Evolutionary conservation across 306 rosid species (phyloP).

Genomic region (Psophocarpus tetragonolobus): DNA sequence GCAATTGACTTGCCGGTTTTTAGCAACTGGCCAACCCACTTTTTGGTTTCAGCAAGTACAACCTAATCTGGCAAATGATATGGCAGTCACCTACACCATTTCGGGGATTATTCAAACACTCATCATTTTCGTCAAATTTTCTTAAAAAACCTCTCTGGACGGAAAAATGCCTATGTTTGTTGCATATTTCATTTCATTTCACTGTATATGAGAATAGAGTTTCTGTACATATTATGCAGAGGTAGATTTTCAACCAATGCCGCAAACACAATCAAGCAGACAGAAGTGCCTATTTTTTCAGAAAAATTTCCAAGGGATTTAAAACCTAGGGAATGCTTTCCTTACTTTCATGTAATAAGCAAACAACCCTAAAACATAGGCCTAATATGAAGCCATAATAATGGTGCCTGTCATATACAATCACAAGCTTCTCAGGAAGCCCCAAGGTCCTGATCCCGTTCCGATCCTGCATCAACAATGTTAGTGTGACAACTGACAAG

Average conservation of each 20-base stretch:
- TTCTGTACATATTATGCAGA: constrained; percentile 28
- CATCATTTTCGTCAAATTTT: too few species aligned
- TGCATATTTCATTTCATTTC: constrained; percentile 28
- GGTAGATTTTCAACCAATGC: constrained; percentile 28
- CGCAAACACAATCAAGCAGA: constrained; percentile 7
- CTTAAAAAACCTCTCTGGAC: too few species aligned
- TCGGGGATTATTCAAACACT: too few species aligned
- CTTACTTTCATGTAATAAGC: background rate
- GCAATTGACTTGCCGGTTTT: too few species aligned
- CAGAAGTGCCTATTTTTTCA: constrained; percentile 15
- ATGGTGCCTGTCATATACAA: background rate
- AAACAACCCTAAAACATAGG: constrained; percentile 19
- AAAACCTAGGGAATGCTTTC: background rate
- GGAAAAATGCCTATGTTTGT: constrained; percentile 17
- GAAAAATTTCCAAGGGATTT: constrained; percentile 17
- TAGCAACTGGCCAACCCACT: too few species aligned
- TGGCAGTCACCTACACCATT: too few species aligned
- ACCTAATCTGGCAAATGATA: too few species aligned
- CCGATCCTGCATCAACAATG: constrained; percentile 67
- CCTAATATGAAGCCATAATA: constrained; percentile 17
- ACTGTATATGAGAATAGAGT: background rate
- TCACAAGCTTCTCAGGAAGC: constrained; percentile 55
- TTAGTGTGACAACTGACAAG: background rate
- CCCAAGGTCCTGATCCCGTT: constrained; percentile 96
- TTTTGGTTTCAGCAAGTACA: too few species aligned